Percentiles rank a stretch among this genome's conserved stretches.
These are phyloP conservation scores for Kondoa malvinella DNA, from an alignment of 768 basidiomycete species.

Conservation along the genomic window DNA sequence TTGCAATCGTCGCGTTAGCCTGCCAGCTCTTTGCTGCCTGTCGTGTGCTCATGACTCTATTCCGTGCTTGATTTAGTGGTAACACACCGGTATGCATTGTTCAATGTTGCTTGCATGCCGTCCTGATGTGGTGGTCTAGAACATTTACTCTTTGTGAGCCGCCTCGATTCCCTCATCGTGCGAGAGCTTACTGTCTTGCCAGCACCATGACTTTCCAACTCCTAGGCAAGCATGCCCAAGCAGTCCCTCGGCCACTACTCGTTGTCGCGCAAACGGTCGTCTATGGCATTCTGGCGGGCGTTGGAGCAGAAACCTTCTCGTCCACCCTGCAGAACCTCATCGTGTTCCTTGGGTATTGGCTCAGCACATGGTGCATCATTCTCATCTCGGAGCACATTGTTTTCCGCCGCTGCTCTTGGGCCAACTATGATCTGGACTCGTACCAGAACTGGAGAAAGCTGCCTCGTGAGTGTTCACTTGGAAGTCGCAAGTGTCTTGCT, in stretches of 20 bases:
- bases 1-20: too few species aligned
- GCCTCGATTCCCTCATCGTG: too few species aligned
- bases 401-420: slow-evolving; percentile 34
- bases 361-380: slow-evolving; percentile 34
- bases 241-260: slow-evolving; percentile 34
- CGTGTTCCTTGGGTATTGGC: slow-evolving; percentile 34
- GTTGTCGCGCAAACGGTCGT: slow-evolving; percentile 25
- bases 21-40: too few species aligned
- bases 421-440: slow-evolving; percentile 33
- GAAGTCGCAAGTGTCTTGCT: too few species aligned
- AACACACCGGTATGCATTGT: too few species aligned
- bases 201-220: slow-evolving; percentile 27
- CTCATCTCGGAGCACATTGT: slow-evolving; percentile 41
- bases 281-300: slow-evolving; percentile 32
- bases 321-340: slow-evolving; percentile 34
- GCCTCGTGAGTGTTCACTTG: too few species aligned
- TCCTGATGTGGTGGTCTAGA: too few species aligned
- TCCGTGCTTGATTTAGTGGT: too few species aligned
- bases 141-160: too few species aligned
- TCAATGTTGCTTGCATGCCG: too few species aligned
- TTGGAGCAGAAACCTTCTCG: slow-evolving; percentile 38
- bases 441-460: slow-evolving; percentile 31
- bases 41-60: too few species aligned
- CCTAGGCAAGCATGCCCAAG: slow-evolving; percentile 35
- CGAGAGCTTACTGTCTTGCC: too few species aligned